Conservation (phyloP, 495 filamentous ascomycete species). For the Aspergillus kassunensis region DNA sequence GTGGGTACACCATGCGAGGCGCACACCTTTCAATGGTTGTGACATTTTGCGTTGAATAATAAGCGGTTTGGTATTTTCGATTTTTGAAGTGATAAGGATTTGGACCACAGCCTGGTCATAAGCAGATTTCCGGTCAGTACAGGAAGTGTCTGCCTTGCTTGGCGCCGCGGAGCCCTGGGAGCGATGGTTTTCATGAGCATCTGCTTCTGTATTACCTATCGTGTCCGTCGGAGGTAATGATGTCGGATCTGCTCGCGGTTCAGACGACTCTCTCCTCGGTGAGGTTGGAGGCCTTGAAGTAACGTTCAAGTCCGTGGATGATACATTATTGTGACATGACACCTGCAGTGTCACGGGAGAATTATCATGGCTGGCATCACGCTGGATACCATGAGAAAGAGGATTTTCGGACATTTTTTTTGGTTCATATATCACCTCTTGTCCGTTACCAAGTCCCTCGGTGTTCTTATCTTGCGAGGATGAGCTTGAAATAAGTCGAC, state of each 20-base stretch:
- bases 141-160: neutral
- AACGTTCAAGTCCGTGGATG: neutral
- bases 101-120: conserved; percentile 48
- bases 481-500: conserved; percentile 6
- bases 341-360: neutral
- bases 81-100: conserved; percentile 68
- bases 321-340: neutral
- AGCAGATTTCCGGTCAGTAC: neutral
- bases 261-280: neutral
- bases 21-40: conserved; percentile 61
- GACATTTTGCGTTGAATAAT: conserved; percentile 64
- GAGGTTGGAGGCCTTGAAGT: neutral
- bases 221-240: neutral
- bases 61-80: conserved; percentile 57
- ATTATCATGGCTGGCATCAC: neutral
- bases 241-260: neutral
- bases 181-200: neutral
- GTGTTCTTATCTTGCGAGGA: conserved; percentile 8
- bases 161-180: neutral
- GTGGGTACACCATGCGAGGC: conserved; percentile 61
- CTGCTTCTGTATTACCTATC: neutral
- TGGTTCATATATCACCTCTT: neutral
- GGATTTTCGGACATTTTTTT: neutral
- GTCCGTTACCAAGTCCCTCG: neutral
- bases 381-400: neutral